These are phyloP conservation scores for Talaromyces marneffei DNA, from an alignment of 2,329 filamentous ascomycete genomes.

Conservation along the genomic window DNA sequence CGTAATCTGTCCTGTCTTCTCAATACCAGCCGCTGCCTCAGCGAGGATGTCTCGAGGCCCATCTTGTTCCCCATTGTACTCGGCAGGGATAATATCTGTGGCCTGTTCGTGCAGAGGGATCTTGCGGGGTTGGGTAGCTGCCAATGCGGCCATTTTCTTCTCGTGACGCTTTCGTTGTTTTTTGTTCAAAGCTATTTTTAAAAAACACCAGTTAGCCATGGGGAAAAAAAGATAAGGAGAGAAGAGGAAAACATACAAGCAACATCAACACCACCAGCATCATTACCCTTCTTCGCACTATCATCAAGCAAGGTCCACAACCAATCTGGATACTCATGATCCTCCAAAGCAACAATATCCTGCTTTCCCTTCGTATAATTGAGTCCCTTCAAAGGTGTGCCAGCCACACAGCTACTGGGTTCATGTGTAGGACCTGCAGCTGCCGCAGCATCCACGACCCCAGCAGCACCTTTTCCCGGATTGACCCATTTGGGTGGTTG, in stretches of 20 bases:
- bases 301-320: slow-evolving; percentile 41
- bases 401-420: slow-evolving; percentile 36
- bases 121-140: slow-evolving; percentile 32
- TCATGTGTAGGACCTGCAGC: slow-evolving; percentile 25
- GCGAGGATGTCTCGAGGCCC: slow-evolving; percentile 22
- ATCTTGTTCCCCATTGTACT: slow-evolving; percentile 25
- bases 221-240: background rate
- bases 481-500: slow-evolving; percentile 12
- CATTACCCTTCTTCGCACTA: slow-evolving; percentile 27
- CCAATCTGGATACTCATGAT: slow-evolving; percentile 46
- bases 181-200: slow-evolving; percentile 41
- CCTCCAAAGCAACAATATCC: slow-evolving; percentile 40
- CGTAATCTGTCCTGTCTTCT: slow-evolving; percentile 37
- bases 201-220: background rate
- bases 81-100: slow-evolving; percentile 39
- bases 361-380: slow-evolving; percentile 46
- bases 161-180: slow-evolving; percentile 43
- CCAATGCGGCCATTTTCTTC: slow-evolving; percentile 42
- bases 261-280: slow-evolving; percentile 34
- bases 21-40: slow-evolving; percentile 32
- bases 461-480: slow-evolving; percentile 20
- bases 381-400: slow-evolving; percentile 37
- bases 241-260: slow-evolving; percentile 28
- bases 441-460: slow-evolving; percentile 25
- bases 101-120: slow-evolving; percentile 44